Evolutionary conservation across 106 monocot species (phyloP).

Genomic region (Vanilla planifolia): DNA sequence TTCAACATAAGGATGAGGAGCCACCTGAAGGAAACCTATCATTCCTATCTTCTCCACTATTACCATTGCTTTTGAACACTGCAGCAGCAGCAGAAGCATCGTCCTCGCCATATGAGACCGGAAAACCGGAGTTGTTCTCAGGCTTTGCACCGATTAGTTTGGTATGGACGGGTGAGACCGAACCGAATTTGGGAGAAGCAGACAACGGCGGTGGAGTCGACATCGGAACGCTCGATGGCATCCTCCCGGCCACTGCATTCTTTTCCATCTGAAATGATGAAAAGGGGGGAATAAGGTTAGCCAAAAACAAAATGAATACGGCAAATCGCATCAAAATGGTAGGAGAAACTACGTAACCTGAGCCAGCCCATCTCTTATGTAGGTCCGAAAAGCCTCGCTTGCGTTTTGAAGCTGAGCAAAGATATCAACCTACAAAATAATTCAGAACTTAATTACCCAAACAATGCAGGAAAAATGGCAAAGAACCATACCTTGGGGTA

Average conservation of each 20-base stretch:
- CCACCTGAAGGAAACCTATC: slow-evolving; percentile 54
- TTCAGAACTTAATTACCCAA: background rate
- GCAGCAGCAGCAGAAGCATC: slow-evolving; percentile 13
- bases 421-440: slow-evolving; percentile 75
- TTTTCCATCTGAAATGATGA: slow-evolving; percentile 81
- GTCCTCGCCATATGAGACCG: slow-evolving; percentile 32
- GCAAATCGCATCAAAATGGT: background rate
- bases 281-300: background rate
- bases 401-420: slow-evolving; percentile 98
- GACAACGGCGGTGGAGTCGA: slow-evolving; percentile 84
- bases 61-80: slow-evolving; percentile 32
- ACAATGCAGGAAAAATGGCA: background rate
- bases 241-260: slow-evolving; percentile 83
- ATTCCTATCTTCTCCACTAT: slow-evolving; percentile 34
- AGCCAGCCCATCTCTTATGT: slow-evolving; percentile 91
- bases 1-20: background rate
- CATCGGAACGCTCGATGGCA: slow-evolving; percentile 76
- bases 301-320: slow-evolving; percentile 3
- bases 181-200: slow-evolving; percentile 62
- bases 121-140: slow-evolving; percentile 27
- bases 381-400: slow-evolving; percentile 95
- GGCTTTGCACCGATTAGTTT: slow-evolving; percentile 39
- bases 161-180: slow-evolving; percentile 66
- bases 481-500: slow-evolving; percentile 80
- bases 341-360: slow-evolving; percentile 37